Conservation (phyloP, 2,329 filamentous ascomycete genomes). For the Colletotrichum eremochloae region DNA sequence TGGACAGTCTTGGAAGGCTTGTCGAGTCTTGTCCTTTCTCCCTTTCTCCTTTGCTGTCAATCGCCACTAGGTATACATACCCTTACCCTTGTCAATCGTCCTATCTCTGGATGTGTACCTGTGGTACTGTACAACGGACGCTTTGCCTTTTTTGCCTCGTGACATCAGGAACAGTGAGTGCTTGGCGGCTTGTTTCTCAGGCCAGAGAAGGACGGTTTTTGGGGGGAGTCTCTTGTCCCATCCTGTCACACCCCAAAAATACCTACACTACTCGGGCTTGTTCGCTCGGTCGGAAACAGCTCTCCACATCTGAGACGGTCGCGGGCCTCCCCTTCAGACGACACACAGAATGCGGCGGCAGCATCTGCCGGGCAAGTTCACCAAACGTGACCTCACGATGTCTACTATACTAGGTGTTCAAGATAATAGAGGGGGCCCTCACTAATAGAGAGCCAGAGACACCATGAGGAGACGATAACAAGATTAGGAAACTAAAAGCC, state of each 20-base stretch:
- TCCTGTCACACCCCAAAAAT: slow-evolving; percentile 37
- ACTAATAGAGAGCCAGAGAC: not conserved
- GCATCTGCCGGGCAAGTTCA: not conserved
- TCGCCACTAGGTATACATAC: slow-evolving; percentile 18
- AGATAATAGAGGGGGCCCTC: too few relatives aligned
- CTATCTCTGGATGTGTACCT: slow-evolving; percentile 14
- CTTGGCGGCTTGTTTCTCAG: slow-evolving; percentile 22
- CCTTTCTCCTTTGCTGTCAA: slow-evolving; percentile 26
- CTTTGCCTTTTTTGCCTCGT: slow-evolving; percentile 2
- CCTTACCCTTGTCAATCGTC: slow-evolving; percentile 36
- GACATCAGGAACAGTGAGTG: slow-evolving; percentile 28
- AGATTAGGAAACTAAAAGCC: slow-evolving; percentile 8
- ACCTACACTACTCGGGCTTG: slow-evolving; percentile 4
- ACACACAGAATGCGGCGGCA: slow-evolving; percentile 4
- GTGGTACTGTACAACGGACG: not conserved
- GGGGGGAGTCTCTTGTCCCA: slow-evolving; percentile 16
- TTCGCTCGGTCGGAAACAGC: slow-evolving; percentile 36
- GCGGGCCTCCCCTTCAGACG: slow-evolving; percentile 36
- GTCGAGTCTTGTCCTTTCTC: slow-evolving; percentile 17
- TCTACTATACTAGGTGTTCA: too few relatives aligned
- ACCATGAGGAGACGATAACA: not conserved
- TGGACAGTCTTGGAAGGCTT: slow-evolving; percentile 32
- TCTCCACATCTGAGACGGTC: slow-evolving; percentile 39
- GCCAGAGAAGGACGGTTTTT: not conserved
- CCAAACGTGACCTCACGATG: too few relatives aligned